A percentile compares a stretch with the other conserved stretches of the same genome.
phyloP scores from a whole-genome alignment of 179 eudicot species.

The Vitellaria paradoxa region DNA sequence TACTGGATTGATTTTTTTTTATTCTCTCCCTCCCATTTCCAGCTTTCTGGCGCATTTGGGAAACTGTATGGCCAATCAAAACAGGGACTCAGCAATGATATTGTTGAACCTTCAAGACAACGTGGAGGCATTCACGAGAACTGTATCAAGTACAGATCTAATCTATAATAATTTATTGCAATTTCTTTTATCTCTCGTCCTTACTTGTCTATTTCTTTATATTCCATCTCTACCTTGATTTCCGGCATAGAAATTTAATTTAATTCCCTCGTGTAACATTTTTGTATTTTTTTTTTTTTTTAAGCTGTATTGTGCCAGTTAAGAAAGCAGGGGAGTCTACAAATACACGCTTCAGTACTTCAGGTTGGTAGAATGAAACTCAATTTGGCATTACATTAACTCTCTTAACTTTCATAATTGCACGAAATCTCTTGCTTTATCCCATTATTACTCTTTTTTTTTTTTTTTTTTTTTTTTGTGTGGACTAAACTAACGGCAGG shows the following conservation, averaged over 20 bases:
- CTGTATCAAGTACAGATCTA: slow-evolving; percentile 68
- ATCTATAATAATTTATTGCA: neutral
- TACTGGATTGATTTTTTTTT: slow-evolving; percentile 3
- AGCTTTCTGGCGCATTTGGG: slow-evolving; percentile 93
- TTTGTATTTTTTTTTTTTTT: slow-evolving; percentile 15
- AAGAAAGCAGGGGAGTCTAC: slow-evolving; percentile 48
- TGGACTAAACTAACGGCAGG: slow-evolving; percentile 39
- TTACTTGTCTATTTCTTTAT: neutral
- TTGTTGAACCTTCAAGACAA: slow-evolving; percentile 36
- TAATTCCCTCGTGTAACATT: neutral
- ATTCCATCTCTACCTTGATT: neutral
- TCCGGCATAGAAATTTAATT: neutral
- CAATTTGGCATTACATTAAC: neutral
- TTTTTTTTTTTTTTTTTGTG: neutral
- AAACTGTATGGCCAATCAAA: slow-evolving; percentile 87
- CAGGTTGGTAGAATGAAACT: slow-evolving; percentile 49
- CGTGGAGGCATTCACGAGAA: slow-evolving; percentile 71
- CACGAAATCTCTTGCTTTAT: neutral
- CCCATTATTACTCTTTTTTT: neutral
- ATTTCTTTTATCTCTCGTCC: neutral
- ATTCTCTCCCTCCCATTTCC: slow-evolving; percentile 20
- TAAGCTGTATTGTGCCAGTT: slow-evolving; percentile 73
- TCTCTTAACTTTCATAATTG: neutral
- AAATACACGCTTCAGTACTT: slow-evolving; percentile 74
- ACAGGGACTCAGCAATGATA: slow-evolving; percentile 50